Percentiles rank a stretch among this genome's conserved stretches.
phyloP scores from a whole-genome alignment of 306 rosid species.

The Acacia melanoxylon region DNA sequence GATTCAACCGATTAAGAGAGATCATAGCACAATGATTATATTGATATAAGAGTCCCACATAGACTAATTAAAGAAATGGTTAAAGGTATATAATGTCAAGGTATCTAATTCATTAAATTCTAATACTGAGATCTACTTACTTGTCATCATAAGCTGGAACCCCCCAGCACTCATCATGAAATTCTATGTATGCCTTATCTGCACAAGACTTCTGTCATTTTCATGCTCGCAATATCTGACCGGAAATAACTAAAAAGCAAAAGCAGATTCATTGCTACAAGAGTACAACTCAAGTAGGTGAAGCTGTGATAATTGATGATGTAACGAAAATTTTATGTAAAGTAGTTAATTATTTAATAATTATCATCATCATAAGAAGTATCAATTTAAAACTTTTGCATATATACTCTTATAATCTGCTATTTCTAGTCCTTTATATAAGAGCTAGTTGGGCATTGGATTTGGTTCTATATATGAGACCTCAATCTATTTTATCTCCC shows the following conservation, averaged over 20 bases:
- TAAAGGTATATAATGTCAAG: too few relatives aligned
- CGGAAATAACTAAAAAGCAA: not conserved
- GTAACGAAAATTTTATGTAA: not conserved
- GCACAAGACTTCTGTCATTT: conserved; percentile 40
- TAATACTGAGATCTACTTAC: conserved; percentile 35
- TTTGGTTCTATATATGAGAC: not conserved
- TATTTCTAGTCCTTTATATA: too few relatives aligned
- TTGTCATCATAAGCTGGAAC: conserved; percentile 92
- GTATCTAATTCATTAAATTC: not conserved
- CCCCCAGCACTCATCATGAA: conserved; percentile 98
- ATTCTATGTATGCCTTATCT: conserved; percentile 82
- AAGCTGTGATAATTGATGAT: too few relatives aligned
- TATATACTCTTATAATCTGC: not conserved
- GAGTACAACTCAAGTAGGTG: too few relatives aligned
- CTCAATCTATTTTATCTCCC: not conserved
- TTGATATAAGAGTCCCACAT: too few relatives aligned
- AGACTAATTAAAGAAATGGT: not conserved
- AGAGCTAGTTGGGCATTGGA: too few relatives aligned
- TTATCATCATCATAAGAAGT: not conserved
- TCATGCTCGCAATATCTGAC: not conserved
- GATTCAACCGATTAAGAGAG: not conserved
- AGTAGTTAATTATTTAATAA: too few relatives aligned
- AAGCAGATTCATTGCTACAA: not conserved
- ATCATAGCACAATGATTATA: too few relatives aligned
- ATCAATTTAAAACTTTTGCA: not conserved